Conservation (phyloP, 345 rosid species). For the Ailanthus altissimus region DNA sequence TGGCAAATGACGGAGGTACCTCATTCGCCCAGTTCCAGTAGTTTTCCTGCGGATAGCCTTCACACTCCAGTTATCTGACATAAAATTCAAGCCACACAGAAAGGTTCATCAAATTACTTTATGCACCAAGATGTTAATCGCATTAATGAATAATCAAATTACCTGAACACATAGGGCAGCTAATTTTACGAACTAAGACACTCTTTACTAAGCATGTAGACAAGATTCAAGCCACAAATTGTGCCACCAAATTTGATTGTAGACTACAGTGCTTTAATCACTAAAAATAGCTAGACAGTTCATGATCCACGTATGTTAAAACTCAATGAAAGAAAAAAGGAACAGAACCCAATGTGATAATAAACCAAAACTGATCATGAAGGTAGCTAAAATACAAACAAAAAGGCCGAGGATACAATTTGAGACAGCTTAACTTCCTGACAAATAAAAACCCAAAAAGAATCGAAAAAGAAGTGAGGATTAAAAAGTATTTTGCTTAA, state of each 20-base stretch:
- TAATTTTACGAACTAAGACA: neutral
- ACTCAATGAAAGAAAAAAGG: no score
- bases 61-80: constrained; percentile 74
- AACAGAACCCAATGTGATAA: neutral
- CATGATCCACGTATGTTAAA: neutral
- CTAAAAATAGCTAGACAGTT: neutral
- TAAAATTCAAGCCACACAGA: neutral
- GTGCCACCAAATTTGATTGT: neutral
- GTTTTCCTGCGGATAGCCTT: constrained; percentile 83
- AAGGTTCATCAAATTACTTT: neutral
- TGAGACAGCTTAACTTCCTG: neutral
- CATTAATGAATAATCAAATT: neutral
- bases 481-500: neutral
- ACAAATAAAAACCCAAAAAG: neutral
- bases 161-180: neutral
- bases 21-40: constrained; percentile 80
- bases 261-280: neutral
- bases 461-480: neutral
- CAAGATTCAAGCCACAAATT: neutral
- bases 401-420: neutral
- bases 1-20: constrained; percentile 65
- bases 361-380: neutral
- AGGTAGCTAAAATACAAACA: no score
- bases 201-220: neutral
- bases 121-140: neutral